Conservation (phyloP, 2,329 filamentous ascomycete genomes). For the Ceratocystis colombiana region DNA sequence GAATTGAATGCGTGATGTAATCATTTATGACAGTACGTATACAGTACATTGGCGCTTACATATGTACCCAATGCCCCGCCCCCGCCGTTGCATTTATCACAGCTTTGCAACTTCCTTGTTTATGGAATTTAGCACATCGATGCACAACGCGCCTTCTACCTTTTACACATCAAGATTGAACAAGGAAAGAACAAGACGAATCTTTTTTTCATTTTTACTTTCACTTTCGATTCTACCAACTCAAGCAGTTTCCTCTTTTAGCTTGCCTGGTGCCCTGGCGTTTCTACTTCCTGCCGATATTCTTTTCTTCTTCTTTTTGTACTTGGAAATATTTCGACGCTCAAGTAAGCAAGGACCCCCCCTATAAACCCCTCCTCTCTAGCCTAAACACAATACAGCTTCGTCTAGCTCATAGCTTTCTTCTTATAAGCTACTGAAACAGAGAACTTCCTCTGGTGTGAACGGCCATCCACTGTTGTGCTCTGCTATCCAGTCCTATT, state of each 20-base stretch:
- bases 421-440: not conserved
- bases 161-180: not conserved
- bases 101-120: conserved; percentile 9
- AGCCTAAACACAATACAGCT: too few species aligned
- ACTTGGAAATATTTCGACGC: too few species aligned
- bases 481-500: too few species aligned
- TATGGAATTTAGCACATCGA: conserved; percentile 2
- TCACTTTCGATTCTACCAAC: not conserved
- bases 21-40: not conserved
- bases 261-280: not conserved
- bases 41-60: not conserved
- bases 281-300: too few species aligned
- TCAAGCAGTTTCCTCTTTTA: not conserved
- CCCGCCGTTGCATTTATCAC: conserved; percentile 14
- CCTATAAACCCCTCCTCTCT: too few species aligned
- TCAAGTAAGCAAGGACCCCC: too few species aligned
- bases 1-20: not conserved
- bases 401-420: too few species aligned
- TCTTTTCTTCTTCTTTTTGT: too few species aligned
- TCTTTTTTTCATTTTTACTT: not conserved
- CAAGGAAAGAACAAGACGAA: not conserved
- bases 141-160: not conserved
- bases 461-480: too few species aligned
- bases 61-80: conserved; percentile 21
- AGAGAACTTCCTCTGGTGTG: too few species aligned